Evolutionary conservation across 805 yeast genomes (phyloP).

Genomic region (Yamadazyma scolyti): DNA sequence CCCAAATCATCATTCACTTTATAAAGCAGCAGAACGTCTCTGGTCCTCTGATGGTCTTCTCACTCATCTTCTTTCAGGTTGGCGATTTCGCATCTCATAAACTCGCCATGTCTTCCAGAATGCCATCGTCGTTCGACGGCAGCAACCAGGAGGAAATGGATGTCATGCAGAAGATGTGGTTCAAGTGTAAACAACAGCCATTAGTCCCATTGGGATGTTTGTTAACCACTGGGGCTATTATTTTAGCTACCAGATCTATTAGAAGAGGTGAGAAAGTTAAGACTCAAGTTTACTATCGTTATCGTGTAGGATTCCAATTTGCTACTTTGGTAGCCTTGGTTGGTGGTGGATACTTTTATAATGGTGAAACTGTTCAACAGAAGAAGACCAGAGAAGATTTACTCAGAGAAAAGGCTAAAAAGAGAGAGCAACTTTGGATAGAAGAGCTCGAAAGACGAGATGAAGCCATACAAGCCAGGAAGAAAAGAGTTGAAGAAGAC

Average conservation of each 20-base stretch:
- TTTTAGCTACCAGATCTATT: slow-evolving; percentile 72
- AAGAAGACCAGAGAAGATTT: slow-evolving; percentile 58
- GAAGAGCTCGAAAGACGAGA: slow-evolving; percentile 88
- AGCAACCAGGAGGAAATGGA: slow-evolving; percentile 34
- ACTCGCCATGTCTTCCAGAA: slow-evolving; percentile 13
- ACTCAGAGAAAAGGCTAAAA: slow-evolving; percentile 73
- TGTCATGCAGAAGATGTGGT: slow-evolving; percentile 53
- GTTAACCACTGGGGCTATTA: slow-evolving; percentile 77
- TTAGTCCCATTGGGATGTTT: slow-evolving; percentile 80
- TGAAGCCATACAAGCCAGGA: slow-evolving; percentile 62
- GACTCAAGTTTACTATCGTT: slow-evolving; percentile 84
- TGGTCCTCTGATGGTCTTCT: no score
- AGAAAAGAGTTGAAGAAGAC: slow-evolving; percentile 62
- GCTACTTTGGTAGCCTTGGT: slow-evolving; percentile 79
- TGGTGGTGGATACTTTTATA: slow-evolving; percentile 72
- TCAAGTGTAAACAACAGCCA: slow-evolving; percentile 80
- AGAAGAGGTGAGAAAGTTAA: slow-evolving; percentile 65
- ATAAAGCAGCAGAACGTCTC: no score
- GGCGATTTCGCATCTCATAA: no score
- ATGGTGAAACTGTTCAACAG: slow-evolving; percentile 43
- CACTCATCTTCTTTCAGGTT: slow-evolving; percentile 1
- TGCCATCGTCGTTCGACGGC: slow-evolving; percentile 51
- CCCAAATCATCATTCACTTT: background rate
- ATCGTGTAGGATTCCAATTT: slow-evolving; percentile 86
- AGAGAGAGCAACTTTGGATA: slow-evolving; percentile 85